Evolutionary conservation across 306 rosid species (phyloP).

Genomic region (Argentina anserina): DNA sequence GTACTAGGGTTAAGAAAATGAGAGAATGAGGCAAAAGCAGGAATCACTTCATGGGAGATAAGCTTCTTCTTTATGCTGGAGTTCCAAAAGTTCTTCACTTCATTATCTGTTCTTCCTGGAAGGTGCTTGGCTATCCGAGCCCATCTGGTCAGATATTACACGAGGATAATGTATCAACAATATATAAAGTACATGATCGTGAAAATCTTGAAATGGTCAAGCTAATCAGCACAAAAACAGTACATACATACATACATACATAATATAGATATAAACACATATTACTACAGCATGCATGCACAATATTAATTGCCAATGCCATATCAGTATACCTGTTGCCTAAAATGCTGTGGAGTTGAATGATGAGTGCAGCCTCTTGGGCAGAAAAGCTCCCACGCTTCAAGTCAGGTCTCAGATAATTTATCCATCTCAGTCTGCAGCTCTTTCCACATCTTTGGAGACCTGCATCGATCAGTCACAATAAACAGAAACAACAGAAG

Average conservation of each 20-base stretch:
- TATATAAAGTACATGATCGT: neutral
- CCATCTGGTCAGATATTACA: constrained; percentile 50
- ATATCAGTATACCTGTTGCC: constrained; percentile 63
- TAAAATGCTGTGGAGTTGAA: constrained; percentile 84
- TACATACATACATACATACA: neutral
- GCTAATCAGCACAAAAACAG: neutral
- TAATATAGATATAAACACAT: neutral
- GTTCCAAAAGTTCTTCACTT: constrained; percentile 98
- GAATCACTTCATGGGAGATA: constrained; percentile 46
- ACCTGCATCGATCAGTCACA: constrained; percentile 34
- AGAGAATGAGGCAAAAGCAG: constrained; percentile 52
- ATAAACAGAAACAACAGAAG: neutral
- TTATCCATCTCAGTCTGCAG: constrained; percentile 94
- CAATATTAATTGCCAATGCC: neutral
- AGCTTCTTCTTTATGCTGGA: constrained; percentile 96
- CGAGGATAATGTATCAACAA: neutral
- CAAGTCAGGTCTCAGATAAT: constrained; percentile 90
- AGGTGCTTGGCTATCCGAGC: constrained; percentile 95
- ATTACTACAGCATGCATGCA: neutral
- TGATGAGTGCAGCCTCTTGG: constrained; percentile 89
- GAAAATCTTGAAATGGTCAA: neutral
- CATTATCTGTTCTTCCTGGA: constrained; percentile 99
- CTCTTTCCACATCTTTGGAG: constrained; percentile 94
- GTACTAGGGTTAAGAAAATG: constrained; percentile 36
- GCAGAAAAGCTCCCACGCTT: constrained; percentile 93